Evolutionary conservation across 1,284 basidiomycete species (phyloP), one percentile per base, ranked within the genome.

Genomic region (Coniferiporia weirii): DNA sequence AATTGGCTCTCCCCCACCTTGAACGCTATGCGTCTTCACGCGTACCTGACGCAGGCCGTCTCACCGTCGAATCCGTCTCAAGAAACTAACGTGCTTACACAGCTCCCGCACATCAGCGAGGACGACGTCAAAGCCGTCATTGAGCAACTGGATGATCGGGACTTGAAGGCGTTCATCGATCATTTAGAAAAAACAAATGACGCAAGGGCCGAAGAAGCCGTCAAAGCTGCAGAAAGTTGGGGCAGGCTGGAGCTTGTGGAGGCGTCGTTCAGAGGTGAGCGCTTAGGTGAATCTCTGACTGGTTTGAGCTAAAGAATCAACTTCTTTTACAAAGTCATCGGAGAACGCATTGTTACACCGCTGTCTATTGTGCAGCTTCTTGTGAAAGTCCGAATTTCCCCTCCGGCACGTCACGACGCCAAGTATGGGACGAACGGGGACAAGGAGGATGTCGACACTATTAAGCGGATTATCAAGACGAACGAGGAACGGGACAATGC

Each of bases 1-100:
- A 95, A 87, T 70, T 99, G 95, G 95, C 83, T 98, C n/a, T 70
- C 82, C 10, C 88, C 93, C 0, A 88, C 93, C 0, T 76, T 94
- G 35, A 76, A 83, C 34, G 79, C 89, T 63, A 91, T 96, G 82
- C 86, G 88, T 52, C 77, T 99, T 17, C 89, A 95, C 63, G 85
- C 92, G 13, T 86, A 87, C 70, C 76, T 99, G 49, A 81, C 87
- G 0, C 97, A 99, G 73, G 96, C 93, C 0, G 75, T 96, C 13
- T 80, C 87, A 8, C 87, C 89, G 4, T 78, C 66, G 52, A 19
- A 53, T 19, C 22, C 51, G 53, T 60, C 71, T 75, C 61, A 79
- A 68, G 59, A 64, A 71, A 12, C 70, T 69, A 8, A 69, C 75
- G 22, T 72, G 38, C 77, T 89, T 19, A 83, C 89, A 0, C 93